phyloP scores from a whole-genome alignment of 2,329 filamentous ascomycete species.

The Xylariales sp. region DNA sequence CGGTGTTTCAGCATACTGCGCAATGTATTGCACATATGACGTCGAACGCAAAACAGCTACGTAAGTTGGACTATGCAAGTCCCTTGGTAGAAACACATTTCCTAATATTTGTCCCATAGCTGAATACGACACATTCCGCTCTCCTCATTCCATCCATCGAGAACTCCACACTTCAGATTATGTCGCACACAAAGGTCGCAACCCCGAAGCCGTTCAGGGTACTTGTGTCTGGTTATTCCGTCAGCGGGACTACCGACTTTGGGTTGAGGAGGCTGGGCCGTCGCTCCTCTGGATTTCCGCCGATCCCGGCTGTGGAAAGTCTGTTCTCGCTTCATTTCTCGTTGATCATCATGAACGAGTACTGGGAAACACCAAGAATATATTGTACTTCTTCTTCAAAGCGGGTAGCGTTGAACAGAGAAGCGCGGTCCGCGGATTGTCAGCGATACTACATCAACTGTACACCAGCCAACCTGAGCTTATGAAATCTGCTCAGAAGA shows the following conservation, averaged over 20 bases:
- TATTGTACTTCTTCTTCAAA: constrained; percentile 18
- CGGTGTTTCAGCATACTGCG: too few relatives aligned
- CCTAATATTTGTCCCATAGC: too few relatives aligned
- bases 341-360: constrained; percentile 10
- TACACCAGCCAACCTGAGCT: constrained; percentile 6
- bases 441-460: constrained; percentile 11
- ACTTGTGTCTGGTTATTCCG: constrained; percentile 14
- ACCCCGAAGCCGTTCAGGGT: constrained; percentile 11
- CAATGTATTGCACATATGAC: too few relatives aligned
- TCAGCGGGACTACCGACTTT: constrained; percentile 9
- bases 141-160: too few relatives aligned
- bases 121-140: too few relatives aligned
- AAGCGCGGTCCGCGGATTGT: constrained; percentile 6
- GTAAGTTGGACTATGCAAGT: too few relatives aligned
- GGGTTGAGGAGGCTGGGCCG: constrained; percentile 2
- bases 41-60: too few relatives aligned
- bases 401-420: constrained; percentile 13
- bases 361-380: background rate
- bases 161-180: too few relatives aligned
- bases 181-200: constrained; percentile 11
- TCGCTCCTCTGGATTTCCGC: constrained; percentile 14
- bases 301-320: constrained; percentile 15
- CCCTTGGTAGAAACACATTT: too few relatives aligned
- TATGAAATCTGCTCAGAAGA: constrained; percentile 1
- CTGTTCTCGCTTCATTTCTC: constrained; percentile 11